Evolutionary conservation across 805 yeast species (phyloP), one percentile per base, ranked within the genome.

Genomic region (Lipomyces orientalis): DNA sequence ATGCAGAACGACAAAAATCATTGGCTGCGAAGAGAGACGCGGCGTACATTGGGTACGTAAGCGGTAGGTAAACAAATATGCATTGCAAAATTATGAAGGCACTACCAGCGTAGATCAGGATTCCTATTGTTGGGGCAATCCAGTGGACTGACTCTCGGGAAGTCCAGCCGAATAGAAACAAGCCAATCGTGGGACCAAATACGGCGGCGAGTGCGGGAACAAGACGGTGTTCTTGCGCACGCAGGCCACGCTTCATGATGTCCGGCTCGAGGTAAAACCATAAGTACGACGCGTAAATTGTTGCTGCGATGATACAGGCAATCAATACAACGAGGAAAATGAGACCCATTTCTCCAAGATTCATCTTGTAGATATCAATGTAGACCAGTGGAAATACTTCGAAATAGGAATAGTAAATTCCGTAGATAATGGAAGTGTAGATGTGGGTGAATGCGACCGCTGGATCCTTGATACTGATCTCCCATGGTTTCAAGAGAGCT

Each of bases 21-120:
- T 86, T 86, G 52, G 86, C 84, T 4, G 89, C 89, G 76, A 84
- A 86, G 1, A 85, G 88, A 0, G 89, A 85, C 1, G 88, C 88
- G 69, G 84, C 69, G 74, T 82, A 83, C 63, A 83, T 76, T 43
- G 81, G 83, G 75, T 84, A 87, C 5, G 85, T 79, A 65, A 79
- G 76, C 1, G 84, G 83, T 67, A 87, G 76, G 69, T 86, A 86
- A 68, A 83, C 80, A 73, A 86, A 81, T 35, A 82, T 76, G 0
- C 85, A 77, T 76, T 87, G 90, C 80, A 87, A 87, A 51, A 84
- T 74, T 55, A 81, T 69, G 73, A 85, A 84, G 0, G 79, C 78
- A 22, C 83, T 81, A 8, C 75, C 69, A 0, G 81, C 79, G 70
- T 80, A 83, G 12, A 85, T 61, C 0, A 76, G 75, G 14, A 81